phyloP scores from a whole-genome alignment of 2,329 filamentous ascomycete genomes.

The Talaromyces sp. region DNA sequence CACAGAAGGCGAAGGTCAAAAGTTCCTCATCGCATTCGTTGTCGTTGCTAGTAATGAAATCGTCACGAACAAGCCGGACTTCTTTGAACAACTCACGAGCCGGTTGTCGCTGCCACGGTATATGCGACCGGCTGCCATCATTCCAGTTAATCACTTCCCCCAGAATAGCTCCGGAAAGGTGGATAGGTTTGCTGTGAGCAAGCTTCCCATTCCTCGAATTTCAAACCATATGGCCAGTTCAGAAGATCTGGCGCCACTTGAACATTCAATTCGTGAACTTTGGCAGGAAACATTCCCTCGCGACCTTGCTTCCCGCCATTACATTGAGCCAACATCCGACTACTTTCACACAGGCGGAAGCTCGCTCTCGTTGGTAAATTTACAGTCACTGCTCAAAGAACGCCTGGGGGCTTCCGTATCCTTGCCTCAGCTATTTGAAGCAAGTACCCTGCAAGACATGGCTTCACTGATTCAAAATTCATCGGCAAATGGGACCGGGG shows the following conservation, averaged over 20 bases:
- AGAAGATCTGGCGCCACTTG: slow-evolving; percentile 5
- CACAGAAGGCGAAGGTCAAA: not conserved
- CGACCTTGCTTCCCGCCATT: slow-evolving; percentile 12
- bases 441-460: slow-evolving; percentile 22
- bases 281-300: slow-evolving; percentile 20
- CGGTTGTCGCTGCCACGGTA: slow-evolving; percentile 38
- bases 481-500: not conserved
- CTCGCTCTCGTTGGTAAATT: slow-evolving; percentile 16
- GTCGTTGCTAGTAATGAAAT: not conserved
- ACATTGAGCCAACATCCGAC: slow-evolving; percentile 16
- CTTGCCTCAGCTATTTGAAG: slow-evolving; percentile 20
- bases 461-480: slow-evolving; percentile 9
- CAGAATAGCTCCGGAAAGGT: slow-evolving; percentile 33
- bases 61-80: not conserved
- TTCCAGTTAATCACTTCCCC: slow-evolving; percentile 32
- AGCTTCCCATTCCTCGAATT: slow-evolving; percentile 8
- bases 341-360: slow-evolving; percentile 27
- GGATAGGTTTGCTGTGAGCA: slow-evolving; percentile 22
- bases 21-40: slow-evolving; percentile 20
- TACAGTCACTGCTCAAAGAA: slow-evolving; percentile 19
- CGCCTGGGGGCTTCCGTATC: slow-evolving; percentile 11
- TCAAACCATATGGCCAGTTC: not conserved
- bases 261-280: slow-evolving; percentile 15
- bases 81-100: slow-evolving; percentile 31
- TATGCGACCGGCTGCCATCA: slow-evolving; percentile 38